Percentiles rank a stretch among this genome's conserved stretches.
Conservation (phyloP, 306 rosid genomes). For the Prunus fruticosa region DNA sequence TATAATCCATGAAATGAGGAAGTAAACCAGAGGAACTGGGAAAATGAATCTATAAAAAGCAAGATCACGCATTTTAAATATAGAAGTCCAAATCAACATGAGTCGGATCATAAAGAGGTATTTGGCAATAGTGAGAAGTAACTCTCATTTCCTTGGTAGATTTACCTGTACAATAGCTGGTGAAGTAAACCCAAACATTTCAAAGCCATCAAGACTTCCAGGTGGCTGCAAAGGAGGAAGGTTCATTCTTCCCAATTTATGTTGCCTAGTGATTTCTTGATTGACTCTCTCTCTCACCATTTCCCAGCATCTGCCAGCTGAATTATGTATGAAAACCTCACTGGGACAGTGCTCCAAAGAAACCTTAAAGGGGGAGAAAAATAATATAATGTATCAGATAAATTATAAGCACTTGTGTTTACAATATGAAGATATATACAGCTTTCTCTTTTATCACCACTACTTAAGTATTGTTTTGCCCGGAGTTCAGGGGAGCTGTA, state of each 20-base stretch:
- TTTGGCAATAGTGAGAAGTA: neutral
- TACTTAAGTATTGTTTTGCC: neutral
- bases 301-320: conserved; percentile 87
- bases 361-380: conserved; percentile 44
- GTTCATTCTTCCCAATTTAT: conserved; percentile 65
- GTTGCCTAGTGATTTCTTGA: conserved; percentile 85
- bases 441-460: neutral
- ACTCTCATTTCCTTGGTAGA: conserved; percentile 1
- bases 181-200: conserved; percentile 97
- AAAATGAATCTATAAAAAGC: no score
- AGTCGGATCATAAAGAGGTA: neutral
- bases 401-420: neutral
- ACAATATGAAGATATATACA: neutral
- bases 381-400: neutral
- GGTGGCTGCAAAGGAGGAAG: conserved; percentile 99
- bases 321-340: conserved; percentile 81
- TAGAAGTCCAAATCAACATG: neutral
- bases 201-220: conserved; percentile 95
- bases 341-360: conserved; percentile 67
- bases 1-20: no score
- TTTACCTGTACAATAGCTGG: conserved; percentile 96
- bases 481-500: neutral
- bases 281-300: conserved; percentile 91
- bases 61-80: no score
- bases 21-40: no score